Conservation (phyloP, 306 rosid species). For the Calophaca sinica region DNA sequence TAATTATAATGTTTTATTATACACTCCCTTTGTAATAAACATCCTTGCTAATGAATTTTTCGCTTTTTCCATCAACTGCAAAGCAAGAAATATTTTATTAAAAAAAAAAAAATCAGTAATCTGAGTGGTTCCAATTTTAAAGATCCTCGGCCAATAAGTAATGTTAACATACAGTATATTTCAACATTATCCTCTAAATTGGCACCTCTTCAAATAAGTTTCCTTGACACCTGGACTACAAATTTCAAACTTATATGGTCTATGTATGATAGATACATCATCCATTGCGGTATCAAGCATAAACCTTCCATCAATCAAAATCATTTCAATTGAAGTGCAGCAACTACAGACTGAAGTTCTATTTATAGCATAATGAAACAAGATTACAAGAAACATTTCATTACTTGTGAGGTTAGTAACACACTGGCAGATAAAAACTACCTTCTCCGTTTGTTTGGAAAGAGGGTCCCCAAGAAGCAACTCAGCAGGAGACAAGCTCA, state of each 20-base stretch:
- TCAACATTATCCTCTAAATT: slow-evolving; percentile 3
- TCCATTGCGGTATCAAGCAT: slow-evolving; percentile 8
- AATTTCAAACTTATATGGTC: background rate
- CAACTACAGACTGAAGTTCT: background rate
- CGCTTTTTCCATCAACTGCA: background rate
- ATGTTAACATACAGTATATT: slow-evolving; percentile 16
- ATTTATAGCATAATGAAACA: slow-evolving; percentile 16
- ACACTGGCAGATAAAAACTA: slow-evolving; percentile 40
- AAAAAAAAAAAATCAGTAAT: background rate
- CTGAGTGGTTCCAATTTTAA: background rate
- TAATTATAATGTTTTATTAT: background rate
- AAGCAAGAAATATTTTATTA: background rate
- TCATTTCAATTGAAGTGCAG: background rate
- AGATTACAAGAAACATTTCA: background rate
- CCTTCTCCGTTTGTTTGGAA: slow-evolving; percentile 89
- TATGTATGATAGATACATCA: slow-evolving; percentile 3
- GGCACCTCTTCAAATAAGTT: slow-evolving; percentile 19
- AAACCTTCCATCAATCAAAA: slow-evolving; percentile 9
- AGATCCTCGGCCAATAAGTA: slow-evolving; percentile 10
- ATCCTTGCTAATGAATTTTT: background rate
- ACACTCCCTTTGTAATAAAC: slow-evolving; percentile 6
- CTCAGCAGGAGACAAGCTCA: slow-evolving; percentile 84
- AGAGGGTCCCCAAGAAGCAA: slow-evolving; percentile 89
- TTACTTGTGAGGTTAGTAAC: slow-evolving; percentile 27
- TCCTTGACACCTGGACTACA: background rate